Evolutionary conservation across 805 yeast genomes (phyloP).

Genomic region (Candida yuanshanica): DNA sequence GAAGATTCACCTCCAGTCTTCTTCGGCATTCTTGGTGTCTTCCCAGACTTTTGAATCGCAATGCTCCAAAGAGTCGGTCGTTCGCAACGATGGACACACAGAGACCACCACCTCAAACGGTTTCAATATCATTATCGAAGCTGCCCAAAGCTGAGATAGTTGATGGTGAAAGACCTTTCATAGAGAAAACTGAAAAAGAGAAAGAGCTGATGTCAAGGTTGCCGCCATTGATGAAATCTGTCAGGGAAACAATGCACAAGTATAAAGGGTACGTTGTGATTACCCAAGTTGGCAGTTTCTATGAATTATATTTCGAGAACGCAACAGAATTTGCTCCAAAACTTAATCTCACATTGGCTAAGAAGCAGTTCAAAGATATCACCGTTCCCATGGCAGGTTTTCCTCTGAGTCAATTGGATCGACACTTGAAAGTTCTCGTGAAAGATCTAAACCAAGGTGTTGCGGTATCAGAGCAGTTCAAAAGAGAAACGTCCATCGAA

Average conservation of each 20-base stretch:
- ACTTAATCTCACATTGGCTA: slow-evolving; percentile 68
- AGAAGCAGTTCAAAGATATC: slow-evolving; percentile 38
- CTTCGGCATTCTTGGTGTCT: too few species aligned
- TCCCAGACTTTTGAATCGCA: too few species aligned
- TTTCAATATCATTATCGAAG: neutral
- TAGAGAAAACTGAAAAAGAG: neutral
- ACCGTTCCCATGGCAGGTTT: slow-evolving; percentile 86
- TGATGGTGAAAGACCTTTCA: neutral
- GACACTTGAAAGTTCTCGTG: slow-evolving; percentile 70
- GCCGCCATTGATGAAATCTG: slow-evolving; percentile 32
- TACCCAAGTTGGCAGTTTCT: slow-evolving; percentile 83
- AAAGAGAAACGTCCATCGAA: slow-evolving; percentile 22
- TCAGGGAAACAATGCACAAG: slow-evolving; percentile 36
- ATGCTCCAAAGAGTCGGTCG: too few species aligned
- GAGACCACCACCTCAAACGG: neutral
- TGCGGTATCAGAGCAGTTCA: slow-evolving; percentile 73
- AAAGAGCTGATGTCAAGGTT: slow-evolving; percentile 10
- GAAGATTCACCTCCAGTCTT: too few species aligned
- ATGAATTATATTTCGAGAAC: slow-evolving; percentile 84
- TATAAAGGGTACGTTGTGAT: slow-evolving; percentile 53
- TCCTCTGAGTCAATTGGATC: slow-evolving; percentile 64
- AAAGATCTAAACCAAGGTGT: slow-evolving; percentile 66
- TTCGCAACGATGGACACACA: neutral
- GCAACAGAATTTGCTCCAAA: slow-evolving; percentile 69
- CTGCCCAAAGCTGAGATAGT: neutral